These are phyloP conservation scores for Kwoniella newhampshirensis DNA, from an alignment of 768 basidiomycete genomes.

Conservation along the genomic window DNA sequence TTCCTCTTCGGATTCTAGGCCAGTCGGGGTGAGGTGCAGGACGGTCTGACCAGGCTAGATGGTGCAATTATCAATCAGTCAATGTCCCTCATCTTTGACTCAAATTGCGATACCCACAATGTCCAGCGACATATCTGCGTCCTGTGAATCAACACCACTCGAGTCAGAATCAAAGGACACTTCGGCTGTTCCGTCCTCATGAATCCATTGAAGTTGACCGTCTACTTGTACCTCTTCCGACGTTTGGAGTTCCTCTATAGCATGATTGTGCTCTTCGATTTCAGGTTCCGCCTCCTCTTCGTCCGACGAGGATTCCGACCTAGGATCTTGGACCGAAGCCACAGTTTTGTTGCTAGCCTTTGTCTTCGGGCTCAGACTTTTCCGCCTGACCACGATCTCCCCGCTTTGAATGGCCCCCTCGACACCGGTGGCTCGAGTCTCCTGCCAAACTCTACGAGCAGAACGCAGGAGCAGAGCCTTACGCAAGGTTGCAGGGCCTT, in stretches of 20 bases:
- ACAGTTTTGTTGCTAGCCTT: constrained; percentile 19
- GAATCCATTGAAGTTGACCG: constrained; percentile 26
- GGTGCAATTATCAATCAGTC: neutral
- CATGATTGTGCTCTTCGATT: neutral
- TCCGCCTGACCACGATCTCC: constrained; percentile 25
- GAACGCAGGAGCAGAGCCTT: constrained; percentile 46
- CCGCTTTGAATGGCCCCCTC: constrained; percentile 41
- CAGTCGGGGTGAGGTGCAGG: constrained; percentile 5
- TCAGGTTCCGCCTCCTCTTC: neutral
- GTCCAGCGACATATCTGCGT: constrained; percentile 42
- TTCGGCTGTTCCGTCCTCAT: constrained; percentile 28
- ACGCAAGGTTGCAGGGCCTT: constrained; percentile 39
- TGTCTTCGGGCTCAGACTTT: constrained; percentile 34
- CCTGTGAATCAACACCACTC: constrained; percentile 57
- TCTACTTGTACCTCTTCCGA: constrained; percentile 17
- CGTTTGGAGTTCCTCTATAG: constrained; percentile 12
- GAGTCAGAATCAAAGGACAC: constrained; percentile 61
- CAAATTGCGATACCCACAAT: constrained; percentile 30
- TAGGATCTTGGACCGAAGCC: constrained; percentile 7
- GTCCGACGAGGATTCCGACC: neutral
- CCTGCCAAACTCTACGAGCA: constrained; percentile 47
- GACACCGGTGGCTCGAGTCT: constrained; percentile 25
- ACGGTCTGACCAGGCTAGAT: constrained; percentile 12
- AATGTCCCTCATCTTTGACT: neutral
- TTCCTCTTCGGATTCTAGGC: constrained; percentile 23